Percentiles rank a stretch among this genome's conserved stretches.
These are phyloP conservation scores for Yamadazyma diddensiae DNA, from an alignment of 1,139 yeast genomes.

Conservation along the genomic window DNA sequence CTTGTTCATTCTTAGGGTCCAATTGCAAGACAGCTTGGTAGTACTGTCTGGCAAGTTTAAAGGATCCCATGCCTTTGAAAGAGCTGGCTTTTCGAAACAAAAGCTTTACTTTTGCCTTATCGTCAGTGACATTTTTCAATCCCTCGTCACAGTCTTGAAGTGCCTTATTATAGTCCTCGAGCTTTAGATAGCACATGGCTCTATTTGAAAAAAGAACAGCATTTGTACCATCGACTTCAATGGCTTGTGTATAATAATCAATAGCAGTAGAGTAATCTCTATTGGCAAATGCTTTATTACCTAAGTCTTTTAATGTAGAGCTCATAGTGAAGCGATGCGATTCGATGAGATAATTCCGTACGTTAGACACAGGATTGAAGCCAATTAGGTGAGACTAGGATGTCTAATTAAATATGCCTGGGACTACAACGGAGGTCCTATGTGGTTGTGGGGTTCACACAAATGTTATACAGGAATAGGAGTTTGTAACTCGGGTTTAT, in stretches of 20 bases:
- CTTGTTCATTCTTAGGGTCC: constrained; percentile 44
- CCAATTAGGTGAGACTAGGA: too few species aligned
- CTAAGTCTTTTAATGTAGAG: constrained; percentile 52
- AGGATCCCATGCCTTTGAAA: constrained; percentile 29
- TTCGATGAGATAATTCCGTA: too few species aligned
- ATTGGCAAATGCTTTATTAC: constrained; percentile 63
- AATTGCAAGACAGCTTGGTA: constrained; percentile 40
- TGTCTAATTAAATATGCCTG: too few species aligned
- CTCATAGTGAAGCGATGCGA: too few species aligned
- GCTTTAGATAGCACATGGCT: constrained; percentile 68
- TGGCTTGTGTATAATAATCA: constrained; percentile 62
- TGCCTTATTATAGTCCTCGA: constrained; percentile 55
- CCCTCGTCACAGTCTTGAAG: constrained; percentile 61
- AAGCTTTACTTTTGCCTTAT: constrained; percentile 42
- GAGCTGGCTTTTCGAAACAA: constrained; percentile 58
- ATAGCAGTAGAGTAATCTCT: constrained; percentile 59
- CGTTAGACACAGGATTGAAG: too few species aligned
- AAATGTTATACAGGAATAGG: too few species aligned
- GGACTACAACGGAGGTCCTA: too few species aligned
- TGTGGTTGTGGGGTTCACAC: too few species aligned
- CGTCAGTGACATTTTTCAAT: constrained; percentile 33
- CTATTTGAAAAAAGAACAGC: constrained; percentile 74
- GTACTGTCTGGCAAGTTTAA: constrained; percentile 29
- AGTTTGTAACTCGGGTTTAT: too few species aligned
- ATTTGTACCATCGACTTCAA: constrained; percentile 51